A percentile compares a stretch with the other conserved stretches of the same genome.
These are phyloP conservation scores for Phytopythium kandeliae DNA, from an alignment of 352 stramenopile species.

Conservation along the genomic window DNA sequence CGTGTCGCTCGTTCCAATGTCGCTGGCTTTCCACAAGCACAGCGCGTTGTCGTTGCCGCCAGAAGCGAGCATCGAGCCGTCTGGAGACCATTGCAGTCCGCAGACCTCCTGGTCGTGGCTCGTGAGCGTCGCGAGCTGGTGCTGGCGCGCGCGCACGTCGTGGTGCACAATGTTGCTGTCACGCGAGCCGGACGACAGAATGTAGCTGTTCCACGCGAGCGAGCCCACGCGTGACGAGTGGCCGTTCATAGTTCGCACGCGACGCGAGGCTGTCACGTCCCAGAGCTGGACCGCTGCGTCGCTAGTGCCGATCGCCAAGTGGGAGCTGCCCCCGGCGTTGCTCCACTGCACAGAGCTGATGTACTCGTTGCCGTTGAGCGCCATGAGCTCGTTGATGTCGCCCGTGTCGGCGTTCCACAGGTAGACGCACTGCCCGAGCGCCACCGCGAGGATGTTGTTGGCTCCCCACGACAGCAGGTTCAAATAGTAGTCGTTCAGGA, in stretches of 20 bases:
- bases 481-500: constrained; percentile 99
- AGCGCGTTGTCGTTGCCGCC: constrained; percentile 98
- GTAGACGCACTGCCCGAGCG: constrained; percentile 97
- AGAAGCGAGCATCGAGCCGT: constrained; percentile 94
- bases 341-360: constrained; percentile 97
- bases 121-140: constrained; percentile 89
- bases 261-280: constrained; percentile 91
- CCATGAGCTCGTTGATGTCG: constrained; percentile 94
- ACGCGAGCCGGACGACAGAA: constrained; percentile 91
- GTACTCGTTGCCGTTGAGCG: constrained; percentile 89
- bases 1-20: constrained; percentile 66
- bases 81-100: constrained; percentile 94
- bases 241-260: constrained; percentile 90
- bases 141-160: constrained; percentile 52
- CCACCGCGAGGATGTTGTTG: constrained; percentile 96
- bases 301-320: constrained; percentile 95
- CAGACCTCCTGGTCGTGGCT: constrained; percentile 98
- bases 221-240: constrained; percentile 93
- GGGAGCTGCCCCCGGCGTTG: constrained; percentile 68
- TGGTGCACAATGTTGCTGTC: constrained; percentile 93
- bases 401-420: constrained; percentile 97
- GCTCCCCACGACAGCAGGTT: constrained; percentile 98
- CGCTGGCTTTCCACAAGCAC: constrained; percentile 93
- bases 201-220: constrained; percentile 94
- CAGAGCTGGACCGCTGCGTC: constrained; percentile 95